Percentiles rank a stretch among this genome's conserved stretches.
Evolutionary conservation across 192 early-diverging fungal genomes (phyloP).

Genomic region (Coemansia sp.): DNA sequence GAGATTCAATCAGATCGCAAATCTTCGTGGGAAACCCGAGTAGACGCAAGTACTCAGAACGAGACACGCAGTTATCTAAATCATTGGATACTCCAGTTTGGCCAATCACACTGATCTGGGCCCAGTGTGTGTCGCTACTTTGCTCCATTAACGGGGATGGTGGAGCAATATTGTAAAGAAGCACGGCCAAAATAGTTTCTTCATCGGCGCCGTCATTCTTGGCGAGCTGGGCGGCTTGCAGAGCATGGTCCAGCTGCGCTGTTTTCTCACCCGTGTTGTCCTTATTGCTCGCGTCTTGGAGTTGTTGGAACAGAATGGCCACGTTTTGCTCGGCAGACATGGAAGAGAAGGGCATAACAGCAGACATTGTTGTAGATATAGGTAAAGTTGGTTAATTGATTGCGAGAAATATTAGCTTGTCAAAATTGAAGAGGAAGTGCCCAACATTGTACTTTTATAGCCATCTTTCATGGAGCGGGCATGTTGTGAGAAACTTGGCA

Average conservation of each 20-base stretch:
- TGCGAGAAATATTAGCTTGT: neutral
- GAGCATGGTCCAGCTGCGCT: slow-evolving; percentile 58
- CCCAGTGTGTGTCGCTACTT: too few relatives aligned
- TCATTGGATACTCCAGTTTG: too few relatives aligned
- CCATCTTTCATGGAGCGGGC: neutral
- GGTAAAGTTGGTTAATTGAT: neutral
- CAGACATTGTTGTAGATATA: neutral
- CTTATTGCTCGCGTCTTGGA: slow-evolving; percentile 52
- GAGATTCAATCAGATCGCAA: slow-evolving; percentile 55
- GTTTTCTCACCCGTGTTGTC: slow-evolving; percentile 58
- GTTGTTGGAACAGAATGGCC: slow-evolving; percentile 47
- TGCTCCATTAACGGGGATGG: slow-evolving; percentile 47
- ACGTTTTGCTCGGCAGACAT: slow-evolving; percentile 11
- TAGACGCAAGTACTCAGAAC: slow-evolving; percentile 51
- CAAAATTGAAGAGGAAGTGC: neutral
- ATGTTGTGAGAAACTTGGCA: neutral
- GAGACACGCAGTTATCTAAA: too few relatives aligned
- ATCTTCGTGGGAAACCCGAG: slow-evolving; percentile 58
- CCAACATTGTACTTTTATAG: neutral
- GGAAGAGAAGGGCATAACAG: neutral
- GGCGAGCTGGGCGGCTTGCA: slow-evolving; percentile 55
- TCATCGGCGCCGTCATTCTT: slow-evolving; percentile 44
- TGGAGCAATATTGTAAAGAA: slow-evolving; percentile 62
- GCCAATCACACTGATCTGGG: too few relatives aligned
- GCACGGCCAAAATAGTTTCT: slow-evolving; percentile 55